Evolutionary conservation across 192 early-diverging fungal species (phyloP).

Genomic region (Coemansia umbellata): DNA sequence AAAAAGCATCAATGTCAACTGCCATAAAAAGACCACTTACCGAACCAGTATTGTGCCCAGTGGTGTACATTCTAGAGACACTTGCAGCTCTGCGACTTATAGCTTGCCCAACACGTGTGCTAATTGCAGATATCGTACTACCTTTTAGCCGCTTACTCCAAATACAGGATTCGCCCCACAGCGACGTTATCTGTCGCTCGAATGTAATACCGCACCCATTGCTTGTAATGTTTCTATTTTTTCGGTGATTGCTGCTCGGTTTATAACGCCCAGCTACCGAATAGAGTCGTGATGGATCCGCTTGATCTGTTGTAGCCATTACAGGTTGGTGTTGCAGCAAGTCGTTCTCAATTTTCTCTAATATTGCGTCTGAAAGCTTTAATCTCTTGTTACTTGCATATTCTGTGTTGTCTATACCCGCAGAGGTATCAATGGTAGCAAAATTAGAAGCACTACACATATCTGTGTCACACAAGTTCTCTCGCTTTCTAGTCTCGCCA

Average conservation of each 20-base stretch:
- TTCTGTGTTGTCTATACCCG: too few species aligned
- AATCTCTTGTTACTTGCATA: too few species aligned
- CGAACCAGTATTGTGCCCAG: too few species aligned
- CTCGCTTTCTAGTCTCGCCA: too few species aligned
- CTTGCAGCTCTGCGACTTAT: neutral
- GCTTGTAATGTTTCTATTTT: neutral
- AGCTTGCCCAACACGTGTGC: neutral
- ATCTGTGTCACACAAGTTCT: too few species aligned
- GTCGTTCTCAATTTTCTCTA: neutral
- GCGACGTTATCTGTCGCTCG: conserved; percentile 1
- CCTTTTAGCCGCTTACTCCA: conserved; percentile 9
- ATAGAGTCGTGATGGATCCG: too few species aligned
- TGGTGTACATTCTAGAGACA: neutral
- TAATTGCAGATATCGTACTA: neutral
- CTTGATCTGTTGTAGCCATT: neutral
- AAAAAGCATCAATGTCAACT: too few species aligned
- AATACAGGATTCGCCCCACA: conserved; percentile 31
- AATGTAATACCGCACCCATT: neutral
- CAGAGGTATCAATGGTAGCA: too few species aligned
- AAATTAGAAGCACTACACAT: too few species aligned
- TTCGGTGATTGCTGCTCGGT: neutral
- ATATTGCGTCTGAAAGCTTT: too few species aligned
- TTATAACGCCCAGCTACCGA: neutral
- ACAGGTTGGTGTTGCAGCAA: neutral
- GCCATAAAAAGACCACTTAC: too few species aligned